phyloP scores from a whole-genome alignment of 1,284 basidiomycete genomes.

The Microbotryum silenes-acaulis region DNA sequence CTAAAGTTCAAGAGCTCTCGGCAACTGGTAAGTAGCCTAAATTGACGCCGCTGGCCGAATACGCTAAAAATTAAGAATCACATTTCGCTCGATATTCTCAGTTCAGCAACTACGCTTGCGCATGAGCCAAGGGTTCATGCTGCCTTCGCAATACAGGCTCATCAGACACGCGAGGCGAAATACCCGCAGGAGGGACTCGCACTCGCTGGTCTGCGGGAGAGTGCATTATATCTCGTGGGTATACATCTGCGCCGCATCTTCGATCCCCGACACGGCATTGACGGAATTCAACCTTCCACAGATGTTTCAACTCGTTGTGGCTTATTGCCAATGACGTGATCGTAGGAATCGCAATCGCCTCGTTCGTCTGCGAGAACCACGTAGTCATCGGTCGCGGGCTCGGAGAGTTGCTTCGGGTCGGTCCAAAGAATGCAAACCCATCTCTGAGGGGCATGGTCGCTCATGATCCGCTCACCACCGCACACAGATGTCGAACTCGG shows the following conservation, averaged over 20 bases:
- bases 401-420: constrained; percentile 32
- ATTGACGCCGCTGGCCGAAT: not conserved
- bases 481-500: constrained; percentile 46
- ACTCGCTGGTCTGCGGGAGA: constrained; percentile 23
- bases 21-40: constrained; percentile 32
- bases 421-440: constrained; percentile 3
- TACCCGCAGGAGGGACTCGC: too few relatives aligned
- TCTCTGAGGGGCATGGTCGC: not conserved
- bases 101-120: constrained; percentile 23
- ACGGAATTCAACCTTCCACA: constrained; percentile 37
- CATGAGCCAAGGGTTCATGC: constrained; percentile 6
- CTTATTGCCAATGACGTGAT: constrained; percentile 82
- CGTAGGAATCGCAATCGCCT: constrained; percentile 62
- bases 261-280: constrained; percentile 4
- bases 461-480: not conserved
- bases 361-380: constrained; percentile 59
- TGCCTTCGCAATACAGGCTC: constrained; percentile 7
- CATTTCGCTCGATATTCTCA: not conserved
- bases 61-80: not conserved
- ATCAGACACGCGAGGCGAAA: not conserved
- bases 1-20: constrained; percentile 33
- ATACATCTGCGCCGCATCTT: constrained; percentile 16
- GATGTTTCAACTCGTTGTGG: constrained; percentile 88
- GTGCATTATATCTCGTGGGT: constrained; percentile 50
- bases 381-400: constrained; percentile 20